These are phyloP conservation scores for Aspergillus spinulosporus DNA, from an alignment of 2,329 filamentous ascomycete species.

Conservation along the genomic window DNA sequence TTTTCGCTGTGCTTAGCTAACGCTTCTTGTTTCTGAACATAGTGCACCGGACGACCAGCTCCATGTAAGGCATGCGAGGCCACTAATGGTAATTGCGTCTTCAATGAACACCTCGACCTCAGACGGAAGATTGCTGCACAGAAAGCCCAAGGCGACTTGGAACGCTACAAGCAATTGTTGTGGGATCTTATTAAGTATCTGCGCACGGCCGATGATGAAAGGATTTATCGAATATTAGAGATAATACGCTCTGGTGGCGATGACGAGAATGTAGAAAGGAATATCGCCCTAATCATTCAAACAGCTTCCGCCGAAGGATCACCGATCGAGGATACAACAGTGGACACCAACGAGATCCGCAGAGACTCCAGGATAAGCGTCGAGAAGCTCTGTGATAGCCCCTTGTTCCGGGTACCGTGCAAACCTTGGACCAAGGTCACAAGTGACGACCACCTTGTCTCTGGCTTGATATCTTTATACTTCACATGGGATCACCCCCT, in stretches of 20 bases:
- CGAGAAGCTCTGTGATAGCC: slow-evolving; percentile 38
- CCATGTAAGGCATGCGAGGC: slow-evolving; percentile 40
- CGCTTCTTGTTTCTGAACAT: slow-evolving; percentile 8
- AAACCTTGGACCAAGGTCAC: slow-evolving; percentile 75
- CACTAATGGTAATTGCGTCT: slow-evolving; percentile 33
- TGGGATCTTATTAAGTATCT: slow-evolving; percentile 33
- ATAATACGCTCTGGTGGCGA: slow-evolving; percentile 32
- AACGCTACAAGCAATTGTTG: slow-evolving; percentile 35
- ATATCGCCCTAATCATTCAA: slow-evolving; percentile 21
- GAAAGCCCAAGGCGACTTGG: slow-evolving; percentile 37
- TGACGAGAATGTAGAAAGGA: slow-evolving; percentile 28
- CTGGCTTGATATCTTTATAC: slow-evolving; percentile 86
- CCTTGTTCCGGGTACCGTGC: slow-evolving; percentile 35
- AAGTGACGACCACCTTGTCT: slow-evolving; percentile 69
- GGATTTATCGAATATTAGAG: slow-evolving; percentile 27
- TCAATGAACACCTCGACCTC: slow-evolving; percentile 39
- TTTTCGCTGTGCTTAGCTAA: slow-evolving; percentile 4
- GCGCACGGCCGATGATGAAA: slow-evolving; percentile 26
- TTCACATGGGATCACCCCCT: slow-evolving; percentile 94
- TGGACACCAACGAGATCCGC: slow-evolving; percentile 23
- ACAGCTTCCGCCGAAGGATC: slow-evolving; percentile 1
- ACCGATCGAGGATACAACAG: slow-evolving; percentile 22
- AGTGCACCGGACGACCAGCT: slow-evolving; percentile 38
- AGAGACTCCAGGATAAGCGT: slow-evolving; percentile 32
- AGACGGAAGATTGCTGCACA: slow-evolving; percentile 41